Conservation (phyloP, 495 filamentous ascomycete genomes). For the Neurospora discreta region DNA sequence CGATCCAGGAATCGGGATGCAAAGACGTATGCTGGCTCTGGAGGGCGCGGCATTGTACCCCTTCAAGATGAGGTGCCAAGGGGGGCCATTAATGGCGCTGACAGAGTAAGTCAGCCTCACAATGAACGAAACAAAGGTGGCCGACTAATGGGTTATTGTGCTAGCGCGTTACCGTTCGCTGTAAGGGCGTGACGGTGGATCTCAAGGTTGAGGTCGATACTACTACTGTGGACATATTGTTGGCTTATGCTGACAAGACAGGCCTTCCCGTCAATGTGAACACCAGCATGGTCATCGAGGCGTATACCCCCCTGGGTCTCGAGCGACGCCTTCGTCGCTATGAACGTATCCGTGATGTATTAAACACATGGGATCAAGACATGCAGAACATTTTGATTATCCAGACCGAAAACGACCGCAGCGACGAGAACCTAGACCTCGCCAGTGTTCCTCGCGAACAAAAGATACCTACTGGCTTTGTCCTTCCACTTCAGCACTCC, state of each 20-base stretch:
- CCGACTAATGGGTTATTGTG: conserved; percentile 3
- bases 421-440: conserved; percentile 33
- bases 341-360: conserved; percentile 74
- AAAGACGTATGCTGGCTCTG: conserved; percentile 1
- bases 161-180: conserved; percentile 55
- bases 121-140: conserved; percentile 2
- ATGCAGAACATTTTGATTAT: conserved; percentile 58
- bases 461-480: conserved; percentile 43
- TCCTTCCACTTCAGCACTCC: conserved; percentile 67
- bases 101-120: conserved; percentile 42
- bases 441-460: conserved; percentile 43
- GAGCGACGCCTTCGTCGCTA: conserved; percentile 77
- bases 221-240: conserved; percentile 59
- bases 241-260: conserved; percentile 43
- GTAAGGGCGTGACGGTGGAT: conserved; percentile 46
- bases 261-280: conserved; percentile 44
- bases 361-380: conserved; percentile 87
- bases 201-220: conserved; percentile 64
- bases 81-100: conserved; percentile 74
- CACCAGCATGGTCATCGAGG: conserved; percentile 61
- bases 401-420: conserved; percentile 20
- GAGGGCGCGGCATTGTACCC: conserved; percentile 39
- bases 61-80: conserved; percentile 62
- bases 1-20: conserved; percentile 18
- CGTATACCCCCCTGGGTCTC: conserved; percentile 62